A percentile compares a stretch with the other conserved stretches of the same genome.
Evolutionary conservation across 1,139 yeast species (phyloP).

Genomic region (Sugiyamaella novakii): DNA sequence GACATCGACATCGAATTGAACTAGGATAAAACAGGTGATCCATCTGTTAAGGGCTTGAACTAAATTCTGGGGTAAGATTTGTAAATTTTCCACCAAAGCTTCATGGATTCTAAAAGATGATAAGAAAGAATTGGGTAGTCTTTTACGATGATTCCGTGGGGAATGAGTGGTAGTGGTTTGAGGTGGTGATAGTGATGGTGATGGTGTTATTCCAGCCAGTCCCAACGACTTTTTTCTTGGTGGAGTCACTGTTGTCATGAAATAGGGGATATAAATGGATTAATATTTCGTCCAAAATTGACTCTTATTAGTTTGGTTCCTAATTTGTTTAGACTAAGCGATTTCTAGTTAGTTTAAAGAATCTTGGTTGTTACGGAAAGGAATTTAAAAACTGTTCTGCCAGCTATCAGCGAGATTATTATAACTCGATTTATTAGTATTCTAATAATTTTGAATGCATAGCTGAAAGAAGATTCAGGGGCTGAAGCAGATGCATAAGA

Average conservation of each 20-base stretch:
- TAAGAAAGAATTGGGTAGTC: conserved; percentile 34
- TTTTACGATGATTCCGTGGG: conserved; percentile 4
- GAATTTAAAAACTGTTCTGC: too few relatives aligned
- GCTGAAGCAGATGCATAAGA: too few relatives aligned
- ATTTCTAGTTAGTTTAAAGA: not conserved
- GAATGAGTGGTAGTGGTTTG: not conserved
- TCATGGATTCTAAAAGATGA: conserved; percentile 38
- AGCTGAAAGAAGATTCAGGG: too few relatives aligned
- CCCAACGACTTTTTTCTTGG: not conserved
- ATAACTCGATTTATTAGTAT: too few relatives aligned
- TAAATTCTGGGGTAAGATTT: conserved; percentile 26
- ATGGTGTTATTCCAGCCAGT: not conserved
- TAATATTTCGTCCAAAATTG: too few relatives aligned
- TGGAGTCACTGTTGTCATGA: conserved; percentile 1
- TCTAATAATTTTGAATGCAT: too few relatives aligned
- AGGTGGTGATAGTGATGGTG: not conserved
- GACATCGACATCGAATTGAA: conserved; percentile 42
- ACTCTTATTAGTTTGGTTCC: too few relatives aligned
- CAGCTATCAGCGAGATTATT: too few relatives aligned
- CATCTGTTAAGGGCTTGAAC: conserved; percentile 31
- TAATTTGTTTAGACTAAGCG: too few relatives aligned
- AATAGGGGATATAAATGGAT: not conserved
- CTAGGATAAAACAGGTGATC: conserved; percentile 38
- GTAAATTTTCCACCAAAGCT: conserved; percentile 29
- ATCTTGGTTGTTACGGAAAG: too few relatives aligned